Conservation (phyloP, 2,329 filamentous ascomycete species). For the Colletotrichum melonis region DNA sequence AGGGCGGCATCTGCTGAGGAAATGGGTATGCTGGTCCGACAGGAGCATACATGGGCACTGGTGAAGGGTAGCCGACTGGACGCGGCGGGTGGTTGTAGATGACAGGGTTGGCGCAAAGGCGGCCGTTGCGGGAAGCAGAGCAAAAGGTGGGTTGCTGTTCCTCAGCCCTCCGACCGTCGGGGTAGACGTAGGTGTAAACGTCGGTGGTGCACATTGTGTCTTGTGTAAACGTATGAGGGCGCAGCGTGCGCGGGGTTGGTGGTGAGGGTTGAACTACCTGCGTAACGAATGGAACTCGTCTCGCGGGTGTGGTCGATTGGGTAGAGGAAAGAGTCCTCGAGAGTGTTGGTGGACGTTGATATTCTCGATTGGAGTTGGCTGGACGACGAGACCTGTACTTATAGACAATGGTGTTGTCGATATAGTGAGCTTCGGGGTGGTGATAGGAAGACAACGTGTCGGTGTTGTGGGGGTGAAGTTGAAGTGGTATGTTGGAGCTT, state of each 20-base stretch:
- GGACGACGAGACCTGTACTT: conserved; percentile 25
- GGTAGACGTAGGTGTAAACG: conserved; percentile 58
- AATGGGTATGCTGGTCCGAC: conserved; percentile 45
- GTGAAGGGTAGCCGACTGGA: conserved; percentile 44
- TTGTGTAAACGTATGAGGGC: conserved; percentile 31
- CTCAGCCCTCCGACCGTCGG: conserved; percentile 53
- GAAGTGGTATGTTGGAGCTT: background rate
- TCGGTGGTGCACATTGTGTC: conserved; percentile 63
- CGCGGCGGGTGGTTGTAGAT: conserved; percentile 55
- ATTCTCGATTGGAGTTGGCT: background rate
- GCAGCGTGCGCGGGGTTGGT: conserved; percentile 26
- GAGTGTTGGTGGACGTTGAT: background rate
- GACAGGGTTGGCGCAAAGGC: conserved; percentile 54
- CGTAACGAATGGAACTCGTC: conserved; percentile 23
- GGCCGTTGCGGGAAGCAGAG: conserved; percentile 50
- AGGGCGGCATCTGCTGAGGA: conserved; percentile 50
- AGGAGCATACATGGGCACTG: conserved; percentile 37
- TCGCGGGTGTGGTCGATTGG: background rate
- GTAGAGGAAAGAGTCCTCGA: background rate
- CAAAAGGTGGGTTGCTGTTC: conserved; percentile 51
- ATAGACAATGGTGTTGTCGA: conserved; percentile 29
- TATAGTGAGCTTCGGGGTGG: conserved; percentile 21
- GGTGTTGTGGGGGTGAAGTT: background rate
- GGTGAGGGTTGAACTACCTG: conserved; percentile 18
- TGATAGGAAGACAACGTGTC: conserved; percentile 24